These are phyloP conservation scores for Myrica gale DNA, from an alignment of 306 rosid genomes.

Conservation along the genomic window DNA sequence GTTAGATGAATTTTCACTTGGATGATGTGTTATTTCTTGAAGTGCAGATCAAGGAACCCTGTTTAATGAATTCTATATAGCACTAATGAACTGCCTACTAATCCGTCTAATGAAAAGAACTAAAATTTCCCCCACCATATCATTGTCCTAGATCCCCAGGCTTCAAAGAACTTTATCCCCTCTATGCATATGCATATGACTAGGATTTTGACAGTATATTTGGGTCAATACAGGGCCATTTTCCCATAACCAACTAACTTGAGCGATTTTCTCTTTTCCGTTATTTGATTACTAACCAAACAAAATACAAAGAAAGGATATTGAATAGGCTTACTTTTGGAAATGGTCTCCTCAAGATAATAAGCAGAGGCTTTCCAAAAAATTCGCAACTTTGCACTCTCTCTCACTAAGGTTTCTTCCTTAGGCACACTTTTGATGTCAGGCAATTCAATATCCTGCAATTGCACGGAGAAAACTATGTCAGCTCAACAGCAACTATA, in stretches of 20 bases:
- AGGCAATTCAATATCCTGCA: conserved; percentile 48
- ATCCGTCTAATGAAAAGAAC: no score
- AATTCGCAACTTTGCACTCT: conserved; percentile 23
- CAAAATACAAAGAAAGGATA: background rate
- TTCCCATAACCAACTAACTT: background rate
- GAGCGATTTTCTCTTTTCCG: background rate
- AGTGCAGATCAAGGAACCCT: no score
- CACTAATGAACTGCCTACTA: no score
- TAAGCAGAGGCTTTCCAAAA: conserved; percentile 59
- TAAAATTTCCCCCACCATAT: no score
- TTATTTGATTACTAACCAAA: background rate
- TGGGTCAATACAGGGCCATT: background rate
- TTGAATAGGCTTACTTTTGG: conserved; percentile 29
- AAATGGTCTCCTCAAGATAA: conserved; percentile 38
- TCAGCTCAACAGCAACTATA: background rate
- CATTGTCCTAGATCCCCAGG: no score
- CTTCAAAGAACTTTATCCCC: background rate
- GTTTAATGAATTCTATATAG: no score
- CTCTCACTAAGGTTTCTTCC: conserved; percentile 16
- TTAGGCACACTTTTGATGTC: conserved; percentile 27
- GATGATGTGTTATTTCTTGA: no score
- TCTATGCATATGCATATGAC: background rate
- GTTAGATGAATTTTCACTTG: no score
- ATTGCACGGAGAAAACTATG: conserved; percentile 13
- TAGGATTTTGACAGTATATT: background rate